A percentile compares a stretch with the other conserved stretches of the same genome.
phyloP scores from a whole-genome alignment of 1,284 basidiomycete species.

The Moesziomyces antarcticus region DNA sequence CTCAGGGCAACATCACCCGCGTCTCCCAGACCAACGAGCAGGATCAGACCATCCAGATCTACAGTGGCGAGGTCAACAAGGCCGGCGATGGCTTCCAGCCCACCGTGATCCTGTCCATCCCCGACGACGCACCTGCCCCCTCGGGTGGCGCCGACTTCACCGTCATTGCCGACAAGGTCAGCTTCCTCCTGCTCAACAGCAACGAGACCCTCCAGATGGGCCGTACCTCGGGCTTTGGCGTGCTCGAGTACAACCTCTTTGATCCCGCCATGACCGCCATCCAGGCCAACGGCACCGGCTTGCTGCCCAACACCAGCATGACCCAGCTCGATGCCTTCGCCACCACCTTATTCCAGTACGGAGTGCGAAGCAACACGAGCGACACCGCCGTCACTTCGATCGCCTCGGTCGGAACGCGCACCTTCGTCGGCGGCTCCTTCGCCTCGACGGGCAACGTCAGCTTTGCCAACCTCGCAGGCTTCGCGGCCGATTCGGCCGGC shows the following conservation, averaged over 20 bases:
- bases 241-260: slow-evolving; percentile 60
- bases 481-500: slow-evolving; percentile 72
- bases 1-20: slow-evolving; percentile 70
- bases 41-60: slow-evolving; percentile 77
- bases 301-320: slow-evolving; percentile 71
- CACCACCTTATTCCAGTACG: slow-evolving; percentile 71
- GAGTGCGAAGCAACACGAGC: slow-evolving; percentile 57
- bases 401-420: slow-evolving; percentile 69
- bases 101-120: slow-evolving; percentile 54
- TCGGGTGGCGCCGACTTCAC: slow-evolving; percentile 78
- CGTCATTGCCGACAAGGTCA: slow-evolving; percentile 75
- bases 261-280: slow-evolving; percentile 35
- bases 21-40: slow-evolving; percentile 79
- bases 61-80: slow-evolving; percentile 81
- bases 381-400: slow-evolving; percentile 71
- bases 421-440: slow-evolving; percentile 85
- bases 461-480: slow-evolving; percentile 79
- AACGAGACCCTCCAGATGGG: slow-evolving; percentile 48
- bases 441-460: slow-evolving; percentile 72
- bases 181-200: slow-evolving; percentile 54
- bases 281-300: slow-evolving; percentile 40
- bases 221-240: slow-evolving; percentile 46
- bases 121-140: slow-evolving; percentile 71
- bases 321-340: slow-evolving; percentile 78
- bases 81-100: slow-evolving; percentile 44